phyloP scores from a whole-genome alignment of 306 rosid species.

The Benincasa hispida region DNA sequence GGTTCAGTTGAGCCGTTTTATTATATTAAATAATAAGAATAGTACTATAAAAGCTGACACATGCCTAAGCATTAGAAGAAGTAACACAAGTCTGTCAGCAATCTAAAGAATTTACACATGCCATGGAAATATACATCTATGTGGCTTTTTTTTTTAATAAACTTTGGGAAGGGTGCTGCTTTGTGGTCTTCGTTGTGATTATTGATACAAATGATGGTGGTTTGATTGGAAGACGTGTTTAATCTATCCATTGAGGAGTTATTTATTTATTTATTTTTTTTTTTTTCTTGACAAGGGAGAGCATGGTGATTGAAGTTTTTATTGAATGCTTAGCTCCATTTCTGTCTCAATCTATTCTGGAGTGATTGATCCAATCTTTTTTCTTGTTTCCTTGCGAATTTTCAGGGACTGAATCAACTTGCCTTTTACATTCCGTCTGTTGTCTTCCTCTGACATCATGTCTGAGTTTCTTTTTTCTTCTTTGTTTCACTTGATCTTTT shows the following conservation, averaged over 20 bases:
- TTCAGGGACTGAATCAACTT: not conserved
- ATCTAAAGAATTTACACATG: not conserved
- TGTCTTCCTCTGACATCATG: not conserved
- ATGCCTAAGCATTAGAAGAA: not conserved
- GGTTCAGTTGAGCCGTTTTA: not conserved
- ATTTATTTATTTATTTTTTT: not conserved
- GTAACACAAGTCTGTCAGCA: not conserved
- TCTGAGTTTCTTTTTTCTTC: not conserved
- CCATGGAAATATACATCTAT: not conserved
- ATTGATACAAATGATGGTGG: not conserved
- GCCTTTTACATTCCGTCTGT: not conserved
- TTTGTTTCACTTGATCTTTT: not conserved
- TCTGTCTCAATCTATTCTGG: not conserved
- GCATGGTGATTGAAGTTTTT: not conserved
- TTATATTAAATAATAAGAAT: not conserved
- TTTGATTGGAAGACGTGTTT: not conserved
- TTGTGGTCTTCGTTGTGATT: not conserved
- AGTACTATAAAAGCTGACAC: not conserved
- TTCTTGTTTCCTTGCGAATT: not conserved
- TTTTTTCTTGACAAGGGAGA: not conserved
- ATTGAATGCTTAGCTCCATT: not conserved
- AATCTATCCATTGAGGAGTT: not conserved
- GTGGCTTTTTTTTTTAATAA: not conserved
- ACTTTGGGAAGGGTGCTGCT: not conserved
- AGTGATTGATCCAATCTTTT: not conserved